Evolutionary conservation across 495 filamentous ascomycete genomes (phyloP), one percentile per base, ranked within the genome.

Genomic region (Trichoderma erinaceum): DNA sequence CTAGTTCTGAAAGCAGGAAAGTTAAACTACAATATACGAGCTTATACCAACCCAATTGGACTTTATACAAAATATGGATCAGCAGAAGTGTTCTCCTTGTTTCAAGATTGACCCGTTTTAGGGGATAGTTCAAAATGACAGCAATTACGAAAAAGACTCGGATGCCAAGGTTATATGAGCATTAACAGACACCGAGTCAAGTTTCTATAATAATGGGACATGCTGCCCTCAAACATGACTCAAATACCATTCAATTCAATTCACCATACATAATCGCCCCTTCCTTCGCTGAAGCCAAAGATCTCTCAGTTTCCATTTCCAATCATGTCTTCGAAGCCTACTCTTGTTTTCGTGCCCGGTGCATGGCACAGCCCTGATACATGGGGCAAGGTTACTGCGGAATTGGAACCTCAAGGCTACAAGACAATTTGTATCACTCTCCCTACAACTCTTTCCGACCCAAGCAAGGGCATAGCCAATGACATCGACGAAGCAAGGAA

Each of bases 281-380:
- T 52, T 25, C 4, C 4, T 18, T 21, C 21, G 21, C 48, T 7
- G 1, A 25, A 52, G 21, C 16, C n/a, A 52, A n/a, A 21, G 7
- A 3, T 29, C 15, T 6, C 21, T 50, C 0, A 52, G n/a, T 11
- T 23, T 7, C 18, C 7, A 11, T 52, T 23, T 52, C 15, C 2
- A 13, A 32, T 25, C 25, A 66, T 66, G 38, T 50, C 41, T 48
- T 50, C 50, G n/a, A 75, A 70, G 63, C 74, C 76, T 3, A 74
- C 73, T 64, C 68, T 85, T 58, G 72, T 84, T 67, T 75, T 83
- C 65, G 75, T 84, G 18, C 81, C 78, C 12, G 84, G 82, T 2
- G 78, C 81, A 2, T 85, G 83, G 82, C 80, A 82, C 70, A 73
- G 38, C 18, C 69, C 78, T 3, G 67, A 69, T 3, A 77, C 71